Conservation (phyloP, 495 filamentous ascomycete species). For the Lophiostoma macrostomum region DNA sequence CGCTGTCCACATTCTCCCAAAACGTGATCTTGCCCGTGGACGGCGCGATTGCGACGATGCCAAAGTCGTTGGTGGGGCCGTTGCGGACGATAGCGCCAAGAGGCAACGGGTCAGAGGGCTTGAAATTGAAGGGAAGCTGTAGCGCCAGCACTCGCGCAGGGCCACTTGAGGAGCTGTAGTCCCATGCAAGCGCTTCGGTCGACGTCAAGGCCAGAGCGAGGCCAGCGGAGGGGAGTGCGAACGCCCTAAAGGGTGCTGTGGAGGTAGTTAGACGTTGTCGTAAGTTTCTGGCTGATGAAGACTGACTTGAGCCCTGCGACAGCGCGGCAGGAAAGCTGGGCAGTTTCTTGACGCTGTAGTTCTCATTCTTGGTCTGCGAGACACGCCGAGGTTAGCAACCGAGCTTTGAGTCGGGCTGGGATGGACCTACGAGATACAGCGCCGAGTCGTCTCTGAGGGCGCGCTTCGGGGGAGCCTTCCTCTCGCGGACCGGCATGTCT, state of each 20-base stretch:
- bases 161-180: slow-evolving; percentile 58
- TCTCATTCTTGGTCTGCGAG: slow-evolving; percentile 77
- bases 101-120: slow-evolving; percentile 64
- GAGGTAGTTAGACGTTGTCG: slow-evolving; percentile 12
- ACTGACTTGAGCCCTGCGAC: slow-evolving; percentile 19
- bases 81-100: slow-evolving; percentile 76
- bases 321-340: slow-evolving; percentile 75
- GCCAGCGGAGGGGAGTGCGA: slow-evolving; percentile 22
- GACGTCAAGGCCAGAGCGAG: slow-evolving; percentile 78
- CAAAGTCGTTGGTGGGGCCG: slow-evolving; percentile 69
- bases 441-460: slow-evolving; percentile 37
- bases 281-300: slow-evolving; percentile 27
- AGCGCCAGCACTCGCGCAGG: slow-evolving; percentile 62
- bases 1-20: slow-evolving; percentile 90
- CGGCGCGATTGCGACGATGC: slow-evolving; percentile 79
- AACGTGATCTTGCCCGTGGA: slow-evolving; percentile 80
- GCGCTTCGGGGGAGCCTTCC: slow-evolving; percentile 33
- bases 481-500: slow-evolving; percentile 40
- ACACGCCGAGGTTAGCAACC: slow-evolving; percentile 7
- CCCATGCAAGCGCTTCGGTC: slow-evolving; percentile 81
- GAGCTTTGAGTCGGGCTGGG: background rate
- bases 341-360: slow-evolving; percentile 81
- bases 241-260: slow-evolving; percentile 32
- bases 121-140: slow-evolving; percentile 69
- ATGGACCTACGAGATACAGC: slow-evolving; percentile 32